phyloP scores from a whole-genome alignment of 805 yeast genomes.

The Tetrapisispora pingtungensis region DNA sequence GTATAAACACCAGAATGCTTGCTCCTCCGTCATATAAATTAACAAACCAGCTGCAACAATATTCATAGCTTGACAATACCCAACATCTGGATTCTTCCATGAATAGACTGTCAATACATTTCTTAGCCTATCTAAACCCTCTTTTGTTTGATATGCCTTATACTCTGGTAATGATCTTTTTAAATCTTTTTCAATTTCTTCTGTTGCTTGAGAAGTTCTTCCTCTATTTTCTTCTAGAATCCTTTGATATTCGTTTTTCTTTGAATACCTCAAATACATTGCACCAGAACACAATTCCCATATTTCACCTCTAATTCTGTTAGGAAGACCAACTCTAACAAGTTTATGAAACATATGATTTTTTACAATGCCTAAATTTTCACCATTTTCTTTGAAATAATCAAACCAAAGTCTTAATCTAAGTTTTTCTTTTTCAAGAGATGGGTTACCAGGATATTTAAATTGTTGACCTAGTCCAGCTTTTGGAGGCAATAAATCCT shows the following conservation, averaged over 20 bases:
- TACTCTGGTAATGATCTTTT: slow-evolving; percentile 93
- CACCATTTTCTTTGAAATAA: slow-evolving; percentile 71
- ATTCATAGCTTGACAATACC: slow-evolving; percentile 98
- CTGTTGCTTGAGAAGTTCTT: slow-evolving; percentile 71
- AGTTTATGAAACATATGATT: slow-evolving; percentile 73
- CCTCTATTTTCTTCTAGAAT: slow-evolving; percentile 53
- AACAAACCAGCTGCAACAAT: slow-evolving; percentile 74
- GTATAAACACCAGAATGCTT: slow-evolving; percentile 88
- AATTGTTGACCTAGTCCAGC: slow-evolving; percentile 83
- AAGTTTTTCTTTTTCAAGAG: slow-evolving; percentile 64
- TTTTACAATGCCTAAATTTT: slow-evolving; percentile 65
- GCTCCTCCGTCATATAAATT: slow-evolving; percentile 89
- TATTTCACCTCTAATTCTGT: slow-evolving; percentile 84
- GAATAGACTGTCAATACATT: slow-evolving; percentile 89
- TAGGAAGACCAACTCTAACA: slow-evolving; percentile 88
- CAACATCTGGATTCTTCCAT: slow-evolving; percentile 94
- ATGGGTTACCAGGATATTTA: slow-evolving; percentile 85
- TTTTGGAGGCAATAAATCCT: slow-evolving; percentile 44
- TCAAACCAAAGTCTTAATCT: slow-evolving; percentile 93
- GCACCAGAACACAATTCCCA: slow-evolving; percentile 94
- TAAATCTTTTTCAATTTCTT: slow-evolving; percentile 92
- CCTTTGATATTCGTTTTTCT: slow-evolving; percentile 48
- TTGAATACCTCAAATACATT: slow-evolving; percentile 57
- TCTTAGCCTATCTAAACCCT: slow-evolving; percentile 77
- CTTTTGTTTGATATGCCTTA: slow-evolving; percentile 79